Percentiles rank a stretch among this genome's conserved stretches.
These are phyloP conservation scores for Podaxis sp. DNA, from an alignment of 768 basidiomycete species.

Conservation along the genomic window DNA sequence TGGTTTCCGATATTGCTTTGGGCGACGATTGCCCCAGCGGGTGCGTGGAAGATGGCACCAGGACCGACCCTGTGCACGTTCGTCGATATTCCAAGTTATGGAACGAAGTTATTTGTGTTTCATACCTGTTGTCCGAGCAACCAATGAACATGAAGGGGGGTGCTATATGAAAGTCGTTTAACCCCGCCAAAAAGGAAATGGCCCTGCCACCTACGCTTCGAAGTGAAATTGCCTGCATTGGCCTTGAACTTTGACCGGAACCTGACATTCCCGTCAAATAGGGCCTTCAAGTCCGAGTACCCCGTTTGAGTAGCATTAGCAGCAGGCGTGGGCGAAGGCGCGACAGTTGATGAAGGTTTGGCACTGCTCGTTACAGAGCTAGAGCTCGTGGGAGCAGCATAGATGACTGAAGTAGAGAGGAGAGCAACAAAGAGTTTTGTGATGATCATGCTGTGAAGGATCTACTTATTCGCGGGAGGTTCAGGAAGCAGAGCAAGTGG, in stretches of 20 bases:
- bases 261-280: background rate
- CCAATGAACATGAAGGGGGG: conserved; percentile 35
- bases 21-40: conserved; percentile 26
- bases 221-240: background rate
- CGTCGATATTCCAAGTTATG: background rate
- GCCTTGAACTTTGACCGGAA: background rate
- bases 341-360: background rate
- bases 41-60: conserved; percentile 28
- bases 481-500: background rate
- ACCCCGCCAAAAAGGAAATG: background rate
- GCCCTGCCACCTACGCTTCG: background rate
- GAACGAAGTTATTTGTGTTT: background rate
- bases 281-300: background rate
- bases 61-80: conserved; percentile 20
- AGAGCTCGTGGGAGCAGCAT: background rate
- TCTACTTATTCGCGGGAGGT: background rate
- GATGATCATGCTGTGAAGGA: background rate
- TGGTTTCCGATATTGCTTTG: conserved; percentile 34
- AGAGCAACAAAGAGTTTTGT: background rate
- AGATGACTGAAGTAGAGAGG: background rate
- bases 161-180: conserved; percentile 13
- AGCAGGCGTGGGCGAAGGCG: background rate
- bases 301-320: background rate
- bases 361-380: background rate
- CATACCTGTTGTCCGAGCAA: conserved; percentile 30